Percentiles rank a stretch among this genome's conserved stretches.
Evolutionary conservation across 2,329 filamentous ascomycete genomes (phyloP).

Genomic region (Huntiella decipiens): DNA sequence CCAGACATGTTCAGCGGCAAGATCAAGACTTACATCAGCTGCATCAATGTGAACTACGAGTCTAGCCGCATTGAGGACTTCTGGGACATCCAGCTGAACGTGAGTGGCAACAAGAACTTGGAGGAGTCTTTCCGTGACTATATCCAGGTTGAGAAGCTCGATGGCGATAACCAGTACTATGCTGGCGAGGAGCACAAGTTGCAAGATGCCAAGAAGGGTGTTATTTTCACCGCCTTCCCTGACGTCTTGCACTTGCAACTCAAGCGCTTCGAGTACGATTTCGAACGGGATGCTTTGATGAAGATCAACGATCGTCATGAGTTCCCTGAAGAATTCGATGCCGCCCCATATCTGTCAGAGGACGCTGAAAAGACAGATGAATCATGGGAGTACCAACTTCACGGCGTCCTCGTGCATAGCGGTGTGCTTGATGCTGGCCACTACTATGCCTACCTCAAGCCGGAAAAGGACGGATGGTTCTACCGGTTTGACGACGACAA

Average conservation of each 20-base stretch:
- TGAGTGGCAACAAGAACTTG: conserved; percentile 79
- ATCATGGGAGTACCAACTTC: conserved; percentile 77
- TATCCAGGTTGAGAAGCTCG: conserved; percentile 86
- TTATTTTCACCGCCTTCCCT: conserved; percentile 91
- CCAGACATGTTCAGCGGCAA: conserved; percentile 90
- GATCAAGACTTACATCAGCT: conserved; percentile 96
- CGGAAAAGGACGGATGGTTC: conserved; percentile 80
- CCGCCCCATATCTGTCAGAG: conserved; percentile 68
- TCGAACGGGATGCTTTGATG: conserved; percentile 93
- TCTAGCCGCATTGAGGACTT: conserved; percentile 92
- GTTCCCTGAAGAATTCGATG: conserved; percentile 69
- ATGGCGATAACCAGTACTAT: conserved; percentile 97
- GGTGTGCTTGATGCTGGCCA: conserved; percentile 94
- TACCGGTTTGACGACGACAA: conserved; percentile 96
- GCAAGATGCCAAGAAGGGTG: conserved; percentile 92
- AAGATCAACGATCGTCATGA: conserved; percentile 92
- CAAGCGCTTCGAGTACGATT: conserved; percentile 95
- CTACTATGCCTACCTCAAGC: conserved; percentile 95
- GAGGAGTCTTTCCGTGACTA: conserved; percentile 94
- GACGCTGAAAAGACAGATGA: conserved; percentile 66
- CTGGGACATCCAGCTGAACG: conserved; percentile 97
- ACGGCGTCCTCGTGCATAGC: conserved; percentile 89
- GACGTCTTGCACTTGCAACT: conserved; percentile 87
- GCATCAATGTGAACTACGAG: conserved; percentile 96
- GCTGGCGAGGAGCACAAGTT: conserved; percentile 77